Percentiles rank a stretch among this genome's conserved stretches.
These are phyloP conservation scores for Penicillium sp. DNA, from an alignment of 2,329 filamentous ascomycete species.

Conservation along the genomic window DNA sequence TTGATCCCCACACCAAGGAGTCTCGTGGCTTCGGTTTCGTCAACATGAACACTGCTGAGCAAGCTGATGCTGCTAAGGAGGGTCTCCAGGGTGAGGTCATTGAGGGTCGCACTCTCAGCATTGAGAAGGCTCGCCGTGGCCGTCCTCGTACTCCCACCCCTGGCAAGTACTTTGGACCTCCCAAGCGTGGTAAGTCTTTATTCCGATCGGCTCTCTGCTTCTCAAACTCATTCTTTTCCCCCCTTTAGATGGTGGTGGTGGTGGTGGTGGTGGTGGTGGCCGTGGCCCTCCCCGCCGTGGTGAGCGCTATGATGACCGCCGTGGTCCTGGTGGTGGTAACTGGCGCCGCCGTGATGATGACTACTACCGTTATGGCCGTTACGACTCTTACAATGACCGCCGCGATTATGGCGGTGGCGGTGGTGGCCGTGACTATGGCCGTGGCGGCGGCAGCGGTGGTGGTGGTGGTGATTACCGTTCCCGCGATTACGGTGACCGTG, in stretches of 20 bases:
- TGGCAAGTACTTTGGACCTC: constrained; percentile 98
- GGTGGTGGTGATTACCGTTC: constrained; percentile 40
- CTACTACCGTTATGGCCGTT: constrained; percentile 43
- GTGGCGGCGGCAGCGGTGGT: constrained; percentile 42
- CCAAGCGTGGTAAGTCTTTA: constrained; percentile 79
- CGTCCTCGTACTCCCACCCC: constrained; percentile 94
- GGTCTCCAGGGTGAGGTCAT: constrained; percentile 92
- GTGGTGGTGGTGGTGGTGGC: constrained; percentile 13
- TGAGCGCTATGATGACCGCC: constrained; percentile 55
- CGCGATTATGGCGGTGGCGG: constrained; percentile 62
- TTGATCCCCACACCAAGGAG: constrained; percentile 96
- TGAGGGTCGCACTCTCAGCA: constrained; percentile 93
- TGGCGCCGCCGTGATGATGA: constrained; percentile 48
- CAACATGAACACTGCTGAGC: constrained; percentile 94
- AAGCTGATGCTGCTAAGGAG: constrained; percentile 95
- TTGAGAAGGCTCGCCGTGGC: constrained; percentile 96
- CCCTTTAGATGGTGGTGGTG: constrained; percentile 20
- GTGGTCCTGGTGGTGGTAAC: constrained; percentile 53
- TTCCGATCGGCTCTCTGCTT: neutral
- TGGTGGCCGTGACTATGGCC: constrained; percentile 46
- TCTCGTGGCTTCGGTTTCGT: constrained; percentile 99
- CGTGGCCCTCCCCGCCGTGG: constrained; percentile 47
- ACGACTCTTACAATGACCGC: constrained; percentile 56
- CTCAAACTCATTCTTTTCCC: neutral
- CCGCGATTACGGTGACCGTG: constrained; percentile 44